These are phyloP conservation scores for Linum trigynum DNA, from an alignment of 345 rosid genomes.

Conservation along the genomic window DNA sequence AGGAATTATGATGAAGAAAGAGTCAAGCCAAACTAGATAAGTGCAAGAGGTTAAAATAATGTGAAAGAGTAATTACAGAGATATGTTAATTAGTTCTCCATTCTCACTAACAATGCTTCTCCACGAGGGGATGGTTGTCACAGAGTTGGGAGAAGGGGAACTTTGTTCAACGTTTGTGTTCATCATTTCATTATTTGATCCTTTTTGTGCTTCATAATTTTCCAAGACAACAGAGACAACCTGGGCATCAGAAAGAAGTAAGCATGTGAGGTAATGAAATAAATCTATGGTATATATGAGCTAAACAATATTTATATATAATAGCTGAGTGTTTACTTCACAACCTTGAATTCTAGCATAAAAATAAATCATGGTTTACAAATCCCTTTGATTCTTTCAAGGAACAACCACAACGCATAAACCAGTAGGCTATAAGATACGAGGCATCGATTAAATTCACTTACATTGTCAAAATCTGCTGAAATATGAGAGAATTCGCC, in stretches of 20 bases:
- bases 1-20: conserved; percentile 1
- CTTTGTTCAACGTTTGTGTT: conserved; percentile 15
- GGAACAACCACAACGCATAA: neutral
- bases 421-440: neutral
- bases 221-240: conserved; percentile 62
- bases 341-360: too few species aligned
- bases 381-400: neutral
- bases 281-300: neutral
- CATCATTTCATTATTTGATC: conserved; percentile 14
- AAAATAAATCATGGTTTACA: too few species aligned
- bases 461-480: conserved; percentile 57
- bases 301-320: neutral
- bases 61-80: conserved; percentile 37
- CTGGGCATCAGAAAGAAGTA: conserved; percentile 23
- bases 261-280: neutral
- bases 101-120: conserved; percentile 50
- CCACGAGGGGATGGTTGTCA: conserved; percentile 47
- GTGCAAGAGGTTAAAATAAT: neutral
- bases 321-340: too few species aligned
- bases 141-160: conserved; percentile 26
- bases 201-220: conserved; percentile 35
- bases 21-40: conserved; percentile 3
- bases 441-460: conserved; percentile 11
- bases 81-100: conserved; percentile 39
- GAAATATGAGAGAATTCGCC: conserved; percentile 66